These are phyloP conservation scores for Cytidiella melzeri DNA, from an alignment of 768 basidiomycete species.

Conservation along the genomic window DNA sequence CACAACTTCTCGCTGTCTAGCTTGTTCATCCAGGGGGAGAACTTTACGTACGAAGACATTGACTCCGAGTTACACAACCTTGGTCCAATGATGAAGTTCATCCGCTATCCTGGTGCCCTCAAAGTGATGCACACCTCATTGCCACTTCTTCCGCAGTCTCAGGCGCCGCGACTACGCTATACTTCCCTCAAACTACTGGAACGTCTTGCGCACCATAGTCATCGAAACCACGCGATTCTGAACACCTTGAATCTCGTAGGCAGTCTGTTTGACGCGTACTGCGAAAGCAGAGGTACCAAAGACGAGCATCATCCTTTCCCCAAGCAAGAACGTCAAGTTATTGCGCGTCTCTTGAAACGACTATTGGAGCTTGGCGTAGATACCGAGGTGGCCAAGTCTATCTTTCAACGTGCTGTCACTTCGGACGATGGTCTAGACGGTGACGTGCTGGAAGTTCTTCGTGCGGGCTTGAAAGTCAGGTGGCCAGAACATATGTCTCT, in stretches of 20 bases:
- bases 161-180: constrained; percentile 41
- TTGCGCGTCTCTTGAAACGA: constrained; percentile 59
- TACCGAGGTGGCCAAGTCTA: constrained; percentile 52
- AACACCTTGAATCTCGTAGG: constrained; percentile 51
- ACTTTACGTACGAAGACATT: constrained; percentile 35
- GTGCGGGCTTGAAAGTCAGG: constrained; percentile 62
- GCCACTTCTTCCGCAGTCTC: constrained; percentile 23
- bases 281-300: constrained; percentile 17
- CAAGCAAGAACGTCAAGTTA: constrained; percentile 47
- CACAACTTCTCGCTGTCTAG: constrained; percentile 54
- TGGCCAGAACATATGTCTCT: constrained; percentile 80
- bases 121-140: constrained; percentile 49
- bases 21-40: constrained; percentile 46
- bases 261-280: constrained; percentile 46
- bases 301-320: constrained; percentile 13
- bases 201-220: constrained; percentile 49
- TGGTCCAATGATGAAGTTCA: constrained; percentile 36
- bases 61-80: constrained; percentile 38
- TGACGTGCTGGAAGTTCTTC: constrained; percentile 66
- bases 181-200: constrained; percentile 59
- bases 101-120: constrained; percentile 57
- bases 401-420: constrained; percentile 54
- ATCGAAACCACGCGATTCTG: constrained; percentile 66
- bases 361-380: constrained; percentile 72
- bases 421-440: constrained; percentile 46